phyloP scores from a whole-genome alignment of 2,329 filamentous ascomycete genomes.

The Fusarium nygamai region DNA sequence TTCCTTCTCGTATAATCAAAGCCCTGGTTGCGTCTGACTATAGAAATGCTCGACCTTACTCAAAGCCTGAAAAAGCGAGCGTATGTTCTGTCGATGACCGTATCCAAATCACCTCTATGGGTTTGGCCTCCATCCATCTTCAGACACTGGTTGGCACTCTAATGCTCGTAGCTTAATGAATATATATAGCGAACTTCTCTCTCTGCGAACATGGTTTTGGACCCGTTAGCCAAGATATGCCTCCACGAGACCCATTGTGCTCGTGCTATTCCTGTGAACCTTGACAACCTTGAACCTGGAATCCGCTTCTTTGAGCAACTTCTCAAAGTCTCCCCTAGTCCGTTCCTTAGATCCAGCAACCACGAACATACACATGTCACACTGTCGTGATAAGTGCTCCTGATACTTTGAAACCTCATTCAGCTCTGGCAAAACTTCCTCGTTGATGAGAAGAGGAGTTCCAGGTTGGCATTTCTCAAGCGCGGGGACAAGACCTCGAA shows the following conservation, averaged over 20 bases:
- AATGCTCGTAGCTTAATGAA: not conserved
- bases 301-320: not conserved
- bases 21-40: not conserved
- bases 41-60: not conserved
- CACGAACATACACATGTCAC: not conserved
- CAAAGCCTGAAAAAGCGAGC: no score
- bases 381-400: not conserved
- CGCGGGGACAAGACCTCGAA: not conserved
- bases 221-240: not conserved
- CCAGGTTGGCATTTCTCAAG: not conserved
- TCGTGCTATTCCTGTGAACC: not conserved
- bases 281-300: not conserved
- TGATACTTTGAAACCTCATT: not conserved
- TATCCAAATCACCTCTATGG: no score
- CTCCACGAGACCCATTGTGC: not conserved
- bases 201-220: no score
- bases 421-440: not conserved
- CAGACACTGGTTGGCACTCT: no score
- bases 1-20: not conserved
- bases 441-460: not conserved
- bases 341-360: not conserved
- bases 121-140: no score
- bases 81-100: no score
- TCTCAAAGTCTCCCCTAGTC: not conserved
- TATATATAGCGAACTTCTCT: no score